Conservation (phyloP, 2,329 filamentous ascomycete genomes). For the Tolypocladium inflatum region DNA sequence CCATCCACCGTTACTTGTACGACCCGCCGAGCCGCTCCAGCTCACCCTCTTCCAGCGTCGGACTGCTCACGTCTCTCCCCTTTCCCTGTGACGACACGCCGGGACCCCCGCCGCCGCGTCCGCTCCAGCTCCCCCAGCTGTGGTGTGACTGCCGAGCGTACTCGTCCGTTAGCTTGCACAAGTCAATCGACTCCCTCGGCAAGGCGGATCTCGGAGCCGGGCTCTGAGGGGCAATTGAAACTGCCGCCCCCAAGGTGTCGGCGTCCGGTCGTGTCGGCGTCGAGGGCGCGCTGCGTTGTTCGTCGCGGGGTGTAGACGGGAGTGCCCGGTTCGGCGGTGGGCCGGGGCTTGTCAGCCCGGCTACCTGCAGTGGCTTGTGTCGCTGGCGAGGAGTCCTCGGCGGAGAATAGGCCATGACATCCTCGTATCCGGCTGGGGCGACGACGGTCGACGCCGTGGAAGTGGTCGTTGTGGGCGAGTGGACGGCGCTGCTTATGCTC, state of each 20-base stretch:
- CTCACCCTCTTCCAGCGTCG: constrained; percentile 12
- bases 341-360: constrained; percentile 21
- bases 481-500: not conserved
- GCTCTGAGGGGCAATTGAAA: not conserved
- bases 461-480: not conserved
- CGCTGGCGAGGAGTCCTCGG: constrained; percentile 4
- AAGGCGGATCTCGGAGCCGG: not conserved
- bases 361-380: constrained; percentile 6
- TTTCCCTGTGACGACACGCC: not conserved
- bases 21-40: constrained; percentile 7
- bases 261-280: not conserved
- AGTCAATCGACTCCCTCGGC: not conserved
- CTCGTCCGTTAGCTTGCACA: constrained; percentile 17
- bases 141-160: constrained; percentile 16
- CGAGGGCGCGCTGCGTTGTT: constrained; percentile 3
- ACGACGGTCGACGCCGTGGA: not conserved
- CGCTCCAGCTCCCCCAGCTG: constrained; percentile 25
- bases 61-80: constrained; percentile 8
- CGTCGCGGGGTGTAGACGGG: constrained; percentile 18
- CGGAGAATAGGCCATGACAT: not conserved
- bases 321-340: constrained; percentile 37
- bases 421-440: not conserved
- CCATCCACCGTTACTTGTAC: not conserved
- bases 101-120: not conserved
- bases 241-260: constrained; percentile 3